Percentiles rank a stretch among this genome's conserved stretches.
These are phyloP conservation scores for Ceratocystis colombiana DNA, from an alignment of 2,329 filamentous ascomycete genomes.

Conservation along the genomic window DNA sequence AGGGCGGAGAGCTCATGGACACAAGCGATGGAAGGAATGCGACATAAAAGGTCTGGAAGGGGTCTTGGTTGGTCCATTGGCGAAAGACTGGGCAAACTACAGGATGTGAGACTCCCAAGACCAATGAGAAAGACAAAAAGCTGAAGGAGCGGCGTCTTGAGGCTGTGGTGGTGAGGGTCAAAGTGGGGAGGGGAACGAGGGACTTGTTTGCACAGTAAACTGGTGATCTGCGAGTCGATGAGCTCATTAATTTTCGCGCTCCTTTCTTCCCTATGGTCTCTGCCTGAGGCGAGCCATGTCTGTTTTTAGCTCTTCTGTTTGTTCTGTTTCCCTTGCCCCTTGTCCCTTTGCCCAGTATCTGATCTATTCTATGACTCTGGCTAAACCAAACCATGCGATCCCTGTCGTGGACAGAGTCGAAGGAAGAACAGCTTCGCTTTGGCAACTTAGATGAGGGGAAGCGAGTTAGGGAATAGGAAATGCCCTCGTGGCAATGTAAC, in stretches of 20 bases:
- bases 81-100: neutral
- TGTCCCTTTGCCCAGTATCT: neutral
- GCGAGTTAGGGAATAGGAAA: neutral
- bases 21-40: conserved; percentile 1
- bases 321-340: neutral
- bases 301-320: neutral
- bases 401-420: too few relatives aligned
- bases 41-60: neutral
- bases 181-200: conserved; percentile 1
- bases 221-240: conserved; percentile 2
- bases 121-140: neutral
- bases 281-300: neutral
- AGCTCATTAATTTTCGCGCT: neutral
- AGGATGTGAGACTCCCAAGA: neutral
- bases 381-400: neutral
- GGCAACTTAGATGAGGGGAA: conserved; percentile 1
- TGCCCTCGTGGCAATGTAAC: neutral
- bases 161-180: conserved; percentile 1
- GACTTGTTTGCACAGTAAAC: neutral
- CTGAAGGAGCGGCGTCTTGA: neutral
- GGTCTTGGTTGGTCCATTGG: neutral
- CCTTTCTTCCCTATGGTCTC: neutral
- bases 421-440: neutral
- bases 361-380: neutral
- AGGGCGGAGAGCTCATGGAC: neutral